Base-by-base conservation (phyloP, 805 yeast genomes). In the Cyberlindnera americana region DNA sequence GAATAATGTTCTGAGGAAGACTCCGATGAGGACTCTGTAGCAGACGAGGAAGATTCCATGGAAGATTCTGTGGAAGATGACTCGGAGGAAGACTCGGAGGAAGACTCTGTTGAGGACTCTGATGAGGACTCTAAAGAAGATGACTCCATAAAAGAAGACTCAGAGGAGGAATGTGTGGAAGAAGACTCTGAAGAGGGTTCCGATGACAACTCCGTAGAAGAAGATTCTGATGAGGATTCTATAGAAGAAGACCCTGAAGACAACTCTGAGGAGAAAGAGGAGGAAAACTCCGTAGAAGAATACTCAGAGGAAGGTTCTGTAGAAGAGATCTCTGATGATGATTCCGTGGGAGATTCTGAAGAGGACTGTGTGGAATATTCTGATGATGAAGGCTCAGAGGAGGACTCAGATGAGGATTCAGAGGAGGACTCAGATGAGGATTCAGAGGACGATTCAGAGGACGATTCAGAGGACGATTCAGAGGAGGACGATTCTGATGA, bases 11-110 rank as follows among this genome's bases (percentile, higher is more conserved):
- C 23, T 5, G 35, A 11, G 16, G 19, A 19, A 14, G 11, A 29
- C 68, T 67, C 41, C 57, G 7, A n/a, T 13, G 29, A 24, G 12
- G 27, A 24, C 27, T 24, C 27, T 9, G 14, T 24, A 13, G 27
- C 7, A 10, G n/a, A 7, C 6, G 27, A 24, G 14, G 6, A 7
- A 7, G 9, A 7, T 13, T 24, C 27, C n/a, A n/a, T 8, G 27
- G 27, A 24, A 8, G 27, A 24, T n/a, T 24, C 27, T 12, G 14
- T 6, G n/a, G 27, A 24, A 24, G 27, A 24, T 10, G 27, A 8
- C 27, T 24, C 27, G 12, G 27, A 24, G 27, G 27, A 24, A 24
- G 27, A 24, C 27, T 24, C 27, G 46, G 8, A 65, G 21, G 48
- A n/a, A 40, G 40, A 35, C 7, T 37, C 33, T 3, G 47, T 30